phyloP scores from a whole-genome alignment of 768 basidiomycete species.

The Tulasnella sp. region DNA sequence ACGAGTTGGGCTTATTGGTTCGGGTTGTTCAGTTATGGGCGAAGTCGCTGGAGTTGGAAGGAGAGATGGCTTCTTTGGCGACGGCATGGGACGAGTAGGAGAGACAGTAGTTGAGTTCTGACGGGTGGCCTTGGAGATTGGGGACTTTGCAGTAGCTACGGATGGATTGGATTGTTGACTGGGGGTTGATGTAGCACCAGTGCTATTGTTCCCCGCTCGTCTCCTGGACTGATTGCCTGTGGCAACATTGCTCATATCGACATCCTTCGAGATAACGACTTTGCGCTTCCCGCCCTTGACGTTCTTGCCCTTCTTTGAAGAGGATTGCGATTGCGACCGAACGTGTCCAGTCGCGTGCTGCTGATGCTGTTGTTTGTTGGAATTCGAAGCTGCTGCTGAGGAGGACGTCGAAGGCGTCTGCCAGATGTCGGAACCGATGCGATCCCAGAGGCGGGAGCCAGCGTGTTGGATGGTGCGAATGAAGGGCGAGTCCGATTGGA shows the following conservation, averaged over 20 bases:
- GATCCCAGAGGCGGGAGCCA: background rate
- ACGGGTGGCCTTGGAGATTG: background rate
- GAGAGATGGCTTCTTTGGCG: background rate
- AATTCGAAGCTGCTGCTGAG: background rate
- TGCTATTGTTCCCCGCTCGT: background rate
- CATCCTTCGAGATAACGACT: background rate
- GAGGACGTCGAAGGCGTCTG: background rate
- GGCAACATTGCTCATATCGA: background rate
- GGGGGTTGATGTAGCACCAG: background rate
- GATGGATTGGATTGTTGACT: constrained; percentile 2
- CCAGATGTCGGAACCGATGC: background rate
- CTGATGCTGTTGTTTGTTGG: background rate
- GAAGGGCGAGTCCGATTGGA: constrained; percentile 17
- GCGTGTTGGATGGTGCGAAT: constrained; percentile 9
- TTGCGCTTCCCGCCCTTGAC: constrained; percentile 1
- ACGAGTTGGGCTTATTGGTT: background rate
- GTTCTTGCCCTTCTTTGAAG: background rate
- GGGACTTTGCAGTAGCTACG: background rate
- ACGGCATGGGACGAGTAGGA: background rate
- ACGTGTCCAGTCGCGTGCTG: background rate
- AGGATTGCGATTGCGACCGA: background rate
- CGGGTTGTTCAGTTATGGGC: background rate
- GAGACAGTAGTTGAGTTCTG: background rate
- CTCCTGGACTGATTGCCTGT: background rate
- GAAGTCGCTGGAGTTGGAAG: background rate